phyloP scores from a whole-genome alignment of 306 rosid genomes.

The Prosopis cineraria region DNA sequence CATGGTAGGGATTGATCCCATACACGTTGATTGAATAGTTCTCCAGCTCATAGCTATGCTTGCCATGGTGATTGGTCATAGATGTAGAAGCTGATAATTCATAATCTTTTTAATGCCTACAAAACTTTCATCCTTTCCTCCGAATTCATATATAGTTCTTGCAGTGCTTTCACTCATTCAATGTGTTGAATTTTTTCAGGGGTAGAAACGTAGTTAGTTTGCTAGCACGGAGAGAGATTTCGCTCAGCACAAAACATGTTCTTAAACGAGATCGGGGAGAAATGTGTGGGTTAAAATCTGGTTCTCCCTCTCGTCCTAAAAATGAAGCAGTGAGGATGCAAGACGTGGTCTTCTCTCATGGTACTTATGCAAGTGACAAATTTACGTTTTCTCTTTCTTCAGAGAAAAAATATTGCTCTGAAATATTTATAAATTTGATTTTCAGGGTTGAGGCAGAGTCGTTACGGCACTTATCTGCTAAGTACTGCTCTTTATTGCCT shows the following conservation, averaged over 20 bases:
- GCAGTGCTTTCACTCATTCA: neutral
- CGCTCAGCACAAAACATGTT: constrained; percentile 45
- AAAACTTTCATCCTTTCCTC: neutral
- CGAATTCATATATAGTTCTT: neutral
- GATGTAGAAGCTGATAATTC: neutral
- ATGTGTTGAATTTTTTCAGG: constrained; percentile 29
- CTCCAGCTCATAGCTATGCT: neutral
- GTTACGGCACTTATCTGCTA: constrained; percentile 45
- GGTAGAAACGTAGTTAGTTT: constrained; percentile 47
- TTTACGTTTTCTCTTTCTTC: neutral
- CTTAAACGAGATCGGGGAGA: constrained; percentile 48
- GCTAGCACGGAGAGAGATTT: constrained; percentile 49
- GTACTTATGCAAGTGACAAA: constrained; percentile 28
- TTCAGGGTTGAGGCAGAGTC: constrained; percentile 56
- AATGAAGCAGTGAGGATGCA: constrained; percentile 40
- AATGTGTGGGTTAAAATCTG: constrained; percentile 38
- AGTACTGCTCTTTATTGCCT: constrained; percentile 50
- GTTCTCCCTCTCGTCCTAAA: constrained; percentile 22
- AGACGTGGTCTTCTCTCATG: constrained; percentile 51
- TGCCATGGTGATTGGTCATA: neutral
- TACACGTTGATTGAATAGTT: neutral
- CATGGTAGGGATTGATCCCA: neutral
- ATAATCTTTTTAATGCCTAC: neutral
- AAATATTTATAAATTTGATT: constrained; percentile 30
- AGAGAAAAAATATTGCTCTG: neutral